These are phyloP conservation scores for Beauveria asiatica DNA, from an alignment of 2,329 filamentous ascomycete species.

Conservation along the genomic window DNA sequence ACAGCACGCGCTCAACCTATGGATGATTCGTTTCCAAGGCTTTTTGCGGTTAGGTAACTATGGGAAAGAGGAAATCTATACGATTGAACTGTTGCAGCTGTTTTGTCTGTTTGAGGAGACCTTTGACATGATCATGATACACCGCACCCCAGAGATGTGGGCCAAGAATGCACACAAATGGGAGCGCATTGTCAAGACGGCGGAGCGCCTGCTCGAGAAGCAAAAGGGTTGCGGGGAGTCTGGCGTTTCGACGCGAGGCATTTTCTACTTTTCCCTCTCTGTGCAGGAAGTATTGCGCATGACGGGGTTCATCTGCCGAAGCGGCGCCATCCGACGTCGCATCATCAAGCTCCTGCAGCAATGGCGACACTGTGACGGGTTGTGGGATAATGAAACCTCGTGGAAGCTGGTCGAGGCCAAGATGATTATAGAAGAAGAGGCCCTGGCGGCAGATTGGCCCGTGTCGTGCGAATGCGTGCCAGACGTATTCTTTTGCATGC, in stretches of 20 bases:
- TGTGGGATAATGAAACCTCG: conserved; percentile 1
- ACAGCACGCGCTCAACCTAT: neutral
- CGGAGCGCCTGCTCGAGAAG: neutral
- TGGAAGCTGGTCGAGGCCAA: conserved; percentile 4
- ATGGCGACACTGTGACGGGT: neutral
- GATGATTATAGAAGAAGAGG: conserved; percentile 2
- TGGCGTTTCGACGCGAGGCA: neutral
- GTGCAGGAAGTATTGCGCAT: conserved; percentile 2
- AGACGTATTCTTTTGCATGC: conserved; percentile 1
- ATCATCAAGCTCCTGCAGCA: neutral
- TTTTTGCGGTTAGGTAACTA: neutral
- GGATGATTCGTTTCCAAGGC: neutral
- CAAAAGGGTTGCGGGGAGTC: neutral
- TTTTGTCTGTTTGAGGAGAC: conserved; percentile 7
- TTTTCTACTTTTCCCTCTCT: conserved; percentile 2
- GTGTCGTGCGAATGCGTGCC: neutral
- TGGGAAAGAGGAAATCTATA: neutral
- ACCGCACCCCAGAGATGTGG: conserved; percentile 4
- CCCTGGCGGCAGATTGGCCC: neutral
- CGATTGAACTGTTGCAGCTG: neutral
- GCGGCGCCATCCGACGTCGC: neutral
- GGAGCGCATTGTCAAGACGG: conserved; percentile 2
- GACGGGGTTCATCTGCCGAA: conserved; percentile 6
- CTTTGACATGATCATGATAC: conserved; percentile 2
- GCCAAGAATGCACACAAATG: neutral